A percentile compares a stretch with the other conserved stretches of the same genome.
These are phyloP conservation scores for Vicia sativa DNA, from an alignment of 306 rosid species.

Conservation along the genomic window DNA sequence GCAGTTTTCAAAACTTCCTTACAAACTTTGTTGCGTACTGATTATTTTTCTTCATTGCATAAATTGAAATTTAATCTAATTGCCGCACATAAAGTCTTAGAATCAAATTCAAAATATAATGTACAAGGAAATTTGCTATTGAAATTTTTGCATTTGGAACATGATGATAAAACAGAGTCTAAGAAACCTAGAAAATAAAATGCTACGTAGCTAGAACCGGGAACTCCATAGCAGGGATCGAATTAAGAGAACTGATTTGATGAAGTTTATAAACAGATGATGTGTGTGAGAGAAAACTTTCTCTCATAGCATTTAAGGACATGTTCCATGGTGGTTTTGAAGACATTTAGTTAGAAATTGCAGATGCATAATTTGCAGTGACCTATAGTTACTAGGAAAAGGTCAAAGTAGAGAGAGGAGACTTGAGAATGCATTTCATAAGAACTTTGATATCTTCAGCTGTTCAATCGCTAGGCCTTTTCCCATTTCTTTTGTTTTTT, in stretches of 20 bases:
- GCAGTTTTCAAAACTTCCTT: constrained; percentile 4
- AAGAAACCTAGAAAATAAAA: constrained; percentile 6
- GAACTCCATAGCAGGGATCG: background rate
- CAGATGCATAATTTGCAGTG: constrained; percentile 5
- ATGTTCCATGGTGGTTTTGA: background rate
- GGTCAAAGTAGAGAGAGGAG: no score
- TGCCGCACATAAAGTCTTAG: background rate
- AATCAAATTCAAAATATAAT: constrained; percentile 6
- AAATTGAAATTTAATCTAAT: background rate
- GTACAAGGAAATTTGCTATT: background rate
- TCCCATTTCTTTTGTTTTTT: background rate
- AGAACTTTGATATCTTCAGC: background rate
- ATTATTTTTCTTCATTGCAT: background rate
- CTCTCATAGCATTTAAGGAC: background rate
- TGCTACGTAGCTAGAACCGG: background rate
- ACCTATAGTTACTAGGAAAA: background rate
- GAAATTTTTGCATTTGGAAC: background rate
- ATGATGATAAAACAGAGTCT: background rate
- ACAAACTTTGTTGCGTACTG: background rate
- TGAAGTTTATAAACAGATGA: background rate
- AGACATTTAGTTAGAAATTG: background rate
- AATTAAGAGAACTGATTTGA: background rate
- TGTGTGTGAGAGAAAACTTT: background rate
- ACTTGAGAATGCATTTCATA: no score
- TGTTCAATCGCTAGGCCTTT: background rate